Evolutionary conservation across 257 asterid species (phyloP), one percentile per base, ranked within the genome.

Genomic region (Leptodermis oblonga): DNA sequence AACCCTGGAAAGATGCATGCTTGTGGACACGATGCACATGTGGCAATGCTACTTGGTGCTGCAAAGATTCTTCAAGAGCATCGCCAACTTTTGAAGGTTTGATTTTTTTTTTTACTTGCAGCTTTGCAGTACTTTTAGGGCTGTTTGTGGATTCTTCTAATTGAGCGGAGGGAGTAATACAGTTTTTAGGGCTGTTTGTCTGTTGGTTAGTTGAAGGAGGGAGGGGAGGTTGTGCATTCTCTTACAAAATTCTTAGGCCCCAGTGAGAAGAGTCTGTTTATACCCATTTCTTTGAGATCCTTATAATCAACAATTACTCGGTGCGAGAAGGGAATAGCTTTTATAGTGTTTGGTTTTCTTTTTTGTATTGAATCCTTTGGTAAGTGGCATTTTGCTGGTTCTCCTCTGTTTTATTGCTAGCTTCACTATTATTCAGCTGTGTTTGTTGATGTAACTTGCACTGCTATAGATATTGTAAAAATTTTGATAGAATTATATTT

Each of bases 11-110:
- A 87, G 71, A 94, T 94, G 99, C 99, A 91, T 59, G 97, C 96
- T 66, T 94, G 99, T 76, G 99, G 97, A 42, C 99, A 91, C 68
- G 99, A 94, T 85, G 87, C 99, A 51, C 99, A 94, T 82, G 86
- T 83, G 46, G 86, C 97, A 11, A 94, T 94, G 97, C 97, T 94
- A 76, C 97, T 94, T 55, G 99, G 99, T 52, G 99, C 97, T 48
- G 99, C 99, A 15, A 94, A 82, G 76, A 88, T 93, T 71, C 95
- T 93, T 74, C 96, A 81, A 73, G 84, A 86, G 68, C 86, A 93
- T 78, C 85, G 80, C 1, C 55, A 85, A 42, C 14, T 76, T 59
- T 43, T 90, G 58, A 81, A 90, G 97, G 99, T 89, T 76, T 43
- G 59, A 46, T 68, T 71, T 53, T 70, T 75, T 71, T 26, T 75